Evolutionary conservation across 176 grass and related monocot genomes (phyloP), one percentile per base, ranked within the genome.

Genomic region (Oryza meridionalis): DNA sequence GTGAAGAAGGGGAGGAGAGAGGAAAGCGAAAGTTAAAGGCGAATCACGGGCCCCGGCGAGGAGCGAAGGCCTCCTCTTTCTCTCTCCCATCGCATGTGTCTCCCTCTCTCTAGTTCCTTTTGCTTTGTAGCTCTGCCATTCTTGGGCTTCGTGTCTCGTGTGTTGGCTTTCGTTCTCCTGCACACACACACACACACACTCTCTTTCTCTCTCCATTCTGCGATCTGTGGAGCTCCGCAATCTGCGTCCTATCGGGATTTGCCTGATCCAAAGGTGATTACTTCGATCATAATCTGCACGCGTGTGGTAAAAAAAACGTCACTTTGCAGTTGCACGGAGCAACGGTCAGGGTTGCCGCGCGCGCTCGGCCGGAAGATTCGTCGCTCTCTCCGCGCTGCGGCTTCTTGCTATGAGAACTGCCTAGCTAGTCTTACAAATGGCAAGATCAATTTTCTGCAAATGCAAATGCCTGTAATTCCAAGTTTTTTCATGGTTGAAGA

Each of bases 1-100:
- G 80, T 67, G 16, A 53, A 83, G 16, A 27, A 40, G 61, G 1
- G 47, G 61, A 2, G 71, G 66, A 66, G 88, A 76, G 82, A 85
- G 67, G 67, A 88, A 85, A 88, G 90, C 67, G 58, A 88, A 91
- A 88, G 89, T 84, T 81, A 88, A 91, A 87, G 90, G 22, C 73
- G 46, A 32, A 91, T 85, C 86, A 91, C 89, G 89, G 89, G 84
- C 62, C 84, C 89, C 84, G 51, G 84, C 80, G 82, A 73, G 67
- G 27, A 29, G 27, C 27, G 27, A 29, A 29, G 27, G 27, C 76
- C 76, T 1, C 63, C 21, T 33, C 46, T 35, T 69, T 61, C 82
- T 45, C 46, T 35, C 75, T 61, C 82, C 71, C 70, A 46, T 29
- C 31, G 13, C 32, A 72, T 26, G 6, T 24, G 21, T 51, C 77